Evolutionary conservation across 306 rosid species (phyloP), one percentile per base, ranked within the genome.

Genomic region (Ammopiptanthus mongolicus): DNA sequence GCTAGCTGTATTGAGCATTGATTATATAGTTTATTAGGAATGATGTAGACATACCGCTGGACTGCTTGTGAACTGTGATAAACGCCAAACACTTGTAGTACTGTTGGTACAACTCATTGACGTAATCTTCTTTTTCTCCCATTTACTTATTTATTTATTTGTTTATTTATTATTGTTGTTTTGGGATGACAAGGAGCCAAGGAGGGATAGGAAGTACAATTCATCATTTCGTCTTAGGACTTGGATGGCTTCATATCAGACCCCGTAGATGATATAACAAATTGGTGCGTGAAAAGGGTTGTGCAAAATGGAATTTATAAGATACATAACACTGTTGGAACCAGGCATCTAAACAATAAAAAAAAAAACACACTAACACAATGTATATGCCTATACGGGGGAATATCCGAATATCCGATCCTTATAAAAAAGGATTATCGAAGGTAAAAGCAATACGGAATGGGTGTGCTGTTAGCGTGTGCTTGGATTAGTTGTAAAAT

Each of bases 391-490:
- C 52, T 2, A 68, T 37, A 41, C 48, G 37, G 71, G 71, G 56
- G 78, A 74, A 73, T 73, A 77, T 37, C 34, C 80, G 78, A 68
- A 73, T 73, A 77, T 37, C 34, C 80, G 8, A 52, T 60, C 37
- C 52, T 60, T 13, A 6, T 6, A 36, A 55, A n/a, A 21, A 15
- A 34, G 2, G 13, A 56, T 47, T 60, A 70, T 78, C 65, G 47
- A 60, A 48, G 57, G 46, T 78, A 78, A 78, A 60, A 78, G 25
- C 70, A 73, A 69, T 66, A 62, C 68, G 65, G 15, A 78, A 47
- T 42, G 74, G 37, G 78, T 51, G 69, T 52, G 70, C 15, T n/a
- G n/a, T n/a, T n/a, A n/a, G n/a, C n/a, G n/a, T n/a, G n/a, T n/a
- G n/a, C n/a, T n/a, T n/a, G n/a, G n/a, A n/a, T n/a, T n/a, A n/a